Evolutionary conservation across 1,139 yeast species (phyloP), one percentile per base, ranked within the genome.

Genomic region (Diutina pseudorugosa): DNA sequence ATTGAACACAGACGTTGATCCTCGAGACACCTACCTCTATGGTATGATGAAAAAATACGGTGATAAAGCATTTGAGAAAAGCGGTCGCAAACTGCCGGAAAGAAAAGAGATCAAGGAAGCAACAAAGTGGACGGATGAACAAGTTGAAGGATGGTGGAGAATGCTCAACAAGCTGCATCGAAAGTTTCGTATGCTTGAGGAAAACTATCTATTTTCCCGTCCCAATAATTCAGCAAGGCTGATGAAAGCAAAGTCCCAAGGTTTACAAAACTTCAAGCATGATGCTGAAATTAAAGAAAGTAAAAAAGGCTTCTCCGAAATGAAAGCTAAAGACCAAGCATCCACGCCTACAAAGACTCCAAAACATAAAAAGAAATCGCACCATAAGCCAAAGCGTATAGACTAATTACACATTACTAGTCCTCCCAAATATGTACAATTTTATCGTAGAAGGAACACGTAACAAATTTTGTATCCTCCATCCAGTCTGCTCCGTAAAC

Each of bases 401-500:
- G 25, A 9, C 6, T 18, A 9, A 20, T 20, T 6, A 18, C 2
- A n/a, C 11, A 41, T 43, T 21, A 16, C 21, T 14, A 14, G 12
- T 45, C 18, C 11, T 25, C 40, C 97, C 97, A 91, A 41, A 76
- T 65, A 59, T 89, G 95, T 2, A 91, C 77, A 23, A 85, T 80
- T 55, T 79, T 78, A 65, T 93, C 98, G 67, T 93, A 93, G 65
- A 93, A 93, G 53, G 96, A 88, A 63, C 97, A 90, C 0, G 96
- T 90, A 3, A 81, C 83, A 21, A 61, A 61, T 1, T 64, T 62
- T 5, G 76, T 79, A 18, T 71, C 71, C 1, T 63, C 64, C 11
- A 77, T 69, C 96, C 97, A 90, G 62, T 87, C 96, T 4, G 95
- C 96, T 0, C 98, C 98, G 62, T 93, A 93, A 52, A 93, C 90